These are phyloP conservation scores for Candida dajiaensis DNA, from an alignment of 805 yeast species.

Conservation along the genomic window DNA sequence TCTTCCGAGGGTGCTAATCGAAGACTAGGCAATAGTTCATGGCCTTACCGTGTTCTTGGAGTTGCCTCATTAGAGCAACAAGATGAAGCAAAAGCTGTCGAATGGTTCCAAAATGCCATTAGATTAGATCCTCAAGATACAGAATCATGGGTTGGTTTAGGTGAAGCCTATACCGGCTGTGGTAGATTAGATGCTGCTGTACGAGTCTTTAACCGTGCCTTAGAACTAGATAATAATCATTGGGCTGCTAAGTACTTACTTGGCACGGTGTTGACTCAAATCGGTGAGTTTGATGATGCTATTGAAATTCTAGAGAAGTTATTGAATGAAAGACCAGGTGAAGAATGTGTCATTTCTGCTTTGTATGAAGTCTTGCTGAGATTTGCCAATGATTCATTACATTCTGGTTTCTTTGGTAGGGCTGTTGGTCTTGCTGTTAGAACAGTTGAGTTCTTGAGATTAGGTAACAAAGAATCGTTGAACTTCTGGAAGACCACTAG, in stretches of 20 bases:
- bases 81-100: conserved; percentile 74
- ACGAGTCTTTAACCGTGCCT: conserved; percentile 70
- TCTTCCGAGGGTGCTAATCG: conserved; percentile 56
- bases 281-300: conserved; percentile 64
- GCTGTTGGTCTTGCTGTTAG: conserved; percentile 44
- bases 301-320: conserved; percentile 40
- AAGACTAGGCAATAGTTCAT: conserved; percentile 41
- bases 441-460: conserved; percentile 39
- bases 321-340: conserved; percentile 37
- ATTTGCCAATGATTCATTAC: conserved; percentile 45
- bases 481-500: conserved; percentile 63
- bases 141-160: conserved; percentile 91
- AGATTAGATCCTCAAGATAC: conserved; percentile 60
- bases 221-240: conserved; percentile 43
- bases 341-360: conserved; percentile 44
- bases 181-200: conserved; percentile 85
- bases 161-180: conserved; percentile 85
- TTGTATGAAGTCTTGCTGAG: conserved; percentile 52
- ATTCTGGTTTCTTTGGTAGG: conserved; percentile 61
- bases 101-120: conserved; percentile 82
- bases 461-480: conserved; percentile 38
- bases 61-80: conserved; percentile 65
- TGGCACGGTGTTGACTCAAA: conserved; percentile 56
- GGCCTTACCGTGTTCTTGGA: conserved; percentile 92
- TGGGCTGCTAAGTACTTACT: conserved; percentile 64